phyloP scores from a whole-genome alignment of 2,329 filamentous ascomycete genomes.

The Cytospora schulzeri region DNA sequence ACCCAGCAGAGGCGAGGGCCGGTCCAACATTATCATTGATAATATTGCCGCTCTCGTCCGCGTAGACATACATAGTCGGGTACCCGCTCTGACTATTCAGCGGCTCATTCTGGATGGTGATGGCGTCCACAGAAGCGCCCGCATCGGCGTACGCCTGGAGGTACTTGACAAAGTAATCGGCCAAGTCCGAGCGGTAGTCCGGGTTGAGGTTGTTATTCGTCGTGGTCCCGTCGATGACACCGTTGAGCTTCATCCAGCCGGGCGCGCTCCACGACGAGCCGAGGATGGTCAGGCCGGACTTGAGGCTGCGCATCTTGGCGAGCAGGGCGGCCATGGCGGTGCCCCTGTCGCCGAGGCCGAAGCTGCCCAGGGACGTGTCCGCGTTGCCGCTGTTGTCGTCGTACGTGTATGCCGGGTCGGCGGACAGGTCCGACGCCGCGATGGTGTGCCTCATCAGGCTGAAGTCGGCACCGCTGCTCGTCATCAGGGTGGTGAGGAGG shows the following conservation, averaged over 20 bases:
- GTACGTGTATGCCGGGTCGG: conserved; percentile 43
- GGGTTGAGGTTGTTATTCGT: conserved; percentile 44
- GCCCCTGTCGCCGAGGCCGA: conserved; percentile 43
- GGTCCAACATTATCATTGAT: conserved; percentile 44
- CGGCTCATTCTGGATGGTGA: conserved; percentile 50
- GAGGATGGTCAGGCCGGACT: conserved; percentile 40
- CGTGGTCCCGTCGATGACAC: conserved; percentile 38
- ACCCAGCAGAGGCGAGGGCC: conserved; percentile 41
- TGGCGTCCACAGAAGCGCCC: conserved; percentile 43
- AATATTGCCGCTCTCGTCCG: conserved; percentile 41
- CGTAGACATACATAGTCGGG: conserved; percentile 44
- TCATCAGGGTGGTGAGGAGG: conserved; percentile 42
- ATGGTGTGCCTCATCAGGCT: conserved; percentile 45
- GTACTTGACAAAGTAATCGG: conserved; percentile 46
- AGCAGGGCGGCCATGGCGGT: conserved; percentile 43
- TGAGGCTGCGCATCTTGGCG: conserved; percentile 39
- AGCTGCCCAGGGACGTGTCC: conserved; percentile 36
- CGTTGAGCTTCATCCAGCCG: conserved; percentile 46
- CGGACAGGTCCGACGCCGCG: conserved; percentile 44
- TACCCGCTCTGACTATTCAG: conserved; percentile 42
- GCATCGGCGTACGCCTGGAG: conserved; percentile 41
- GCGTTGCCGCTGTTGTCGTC: conserved; percentile 39
- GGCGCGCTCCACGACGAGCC: conserved; percentile 45
- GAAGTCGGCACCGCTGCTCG: conserved; percentile 42
- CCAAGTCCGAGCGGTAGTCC: conserved; percentile 39